A percentile compares a stretch with the other conserved stretches of the same genome.
Conservation (phyloP, 306 rosid species). For the Glycine tomentella region DNA sequence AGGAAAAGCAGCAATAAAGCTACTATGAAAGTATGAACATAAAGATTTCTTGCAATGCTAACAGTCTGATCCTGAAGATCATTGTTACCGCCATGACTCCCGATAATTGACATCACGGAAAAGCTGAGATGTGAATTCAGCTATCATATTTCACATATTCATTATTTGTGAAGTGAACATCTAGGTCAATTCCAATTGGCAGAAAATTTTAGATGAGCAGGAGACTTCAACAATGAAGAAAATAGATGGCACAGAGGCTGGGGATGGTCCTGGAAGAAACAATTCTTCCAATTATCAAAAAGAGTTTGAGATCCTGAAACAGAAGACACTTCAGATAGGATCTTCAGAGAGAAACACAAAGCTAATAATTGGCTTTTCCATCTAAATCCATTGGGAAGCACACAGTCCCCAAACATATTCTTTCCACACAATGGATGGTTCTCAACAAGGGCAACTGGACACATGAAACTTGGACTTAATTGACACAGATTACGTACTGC, state of each 20-base stretch:
- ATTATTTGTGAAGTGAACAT: constrained; percentile 21
- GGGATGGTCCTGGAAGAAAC: constrained; percentile 43
- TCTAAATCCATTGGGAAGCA: constrained; percentile 50
- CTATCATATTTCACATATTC: constrained; percentile 22
- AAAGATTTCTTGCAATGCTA: constrained; percentile 16
- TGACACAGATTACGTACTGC: constrained; percentile 50
- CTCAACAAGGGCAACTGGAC: constrained; percentile 64
- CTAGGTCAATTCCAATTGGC: constrained; percentile 45
- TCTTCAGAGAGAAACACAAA: constrained; percentile 61
- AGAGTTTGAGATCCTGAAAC: constrained; percentile 41
- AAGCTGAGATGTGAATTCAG: constrained; percentile 1
- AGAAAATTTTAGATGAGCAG: constrained; percentile 52
- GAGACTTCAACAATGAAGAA: constrained; percentile 56
- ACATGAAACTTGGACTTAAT: constrained; percentile 46
- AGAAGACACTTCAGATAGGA: constrained; percentile 48
- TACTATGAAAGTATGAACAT: background rate
- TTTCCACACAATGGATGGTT: constrained; percentile 56
- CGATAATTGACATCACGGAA: constrained; percentile 6
- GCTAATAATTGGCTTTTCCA: constrained; percentile 62
- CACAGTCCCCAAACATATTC: constrained; percentile 38
- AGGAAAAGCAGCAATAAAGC: constrained; percentile 12
- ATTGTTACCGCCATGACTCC: constrained; percentile 3
- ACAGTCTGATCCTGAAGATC: constrained; percentile 17
- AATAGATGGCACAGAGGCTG: constrained; percentile 43
- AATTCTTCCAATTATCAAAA: constrained; percentile 47